A percentile compares a stretch with the other conserved stretches of the same genome.
Conservation (phyloP, 345 rosid species). For the Murraya koenigii region DNA sequence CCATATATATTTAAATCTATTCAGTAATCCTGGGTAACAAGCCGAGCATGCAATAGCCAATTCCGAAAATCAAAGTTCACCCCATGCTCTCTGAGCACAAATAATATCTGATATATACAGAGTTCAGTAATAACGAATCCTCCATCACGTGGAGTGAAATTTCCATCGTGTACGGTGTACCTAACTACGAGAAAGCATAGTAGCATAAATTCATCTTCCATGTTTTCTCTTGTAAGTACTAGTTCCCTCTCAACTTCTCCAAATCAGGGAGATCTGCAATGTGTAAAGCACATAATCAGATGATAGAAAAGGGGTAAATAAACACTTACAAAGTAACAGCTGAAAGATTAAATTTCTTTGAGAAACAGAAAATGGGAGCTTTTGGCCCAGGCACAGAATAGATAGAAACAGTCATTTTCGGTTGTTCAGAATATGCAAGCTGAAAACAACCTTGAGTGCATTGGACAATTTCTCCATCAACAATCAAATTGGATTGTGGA, state of each 20-base stretch:
- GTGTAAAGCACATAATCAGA: background rate
- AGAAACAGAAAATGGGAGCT: background rate
- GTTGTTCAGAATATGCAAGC: background rate
- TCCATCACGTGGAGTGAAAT: background rate
- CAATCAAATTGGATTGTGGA: background rate
- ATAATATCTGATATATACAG: background rate
- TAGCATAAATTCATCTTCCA: slow-evolving; percentile 6
- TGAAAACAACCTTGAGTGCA: background rate
- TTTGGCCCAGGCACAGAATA: background rate
- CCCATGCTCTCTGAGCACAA: background rate
- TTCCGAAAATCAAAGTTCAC: background rate
- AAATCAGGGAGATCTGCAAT: slow-evolving; percentile 91
- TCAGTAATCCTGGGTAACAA: background rate
- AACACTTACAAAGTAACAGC: background rate
- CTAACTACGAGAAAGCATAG: background rate
- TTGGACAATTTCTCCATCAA: background rate
- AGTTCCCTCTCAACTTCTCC: slow-evolving; percentile 80
- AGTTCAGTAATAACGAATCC: background rate
- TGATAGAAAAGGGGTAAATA: too few relatives aligned
- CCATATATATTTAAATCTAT: background rate
- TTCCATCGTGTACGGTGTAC: background rate
- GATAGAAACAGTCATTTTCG: background rate
- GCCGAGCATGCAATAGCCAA: background rate
- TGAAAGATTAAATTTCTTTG: background rate
- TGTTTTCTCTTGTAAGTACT: background rate